Evolutionary conservation across 2,329 filamentous ascomycete genomes (phyloP).

Genomic region (Lecanicillium sp.): DNA sequence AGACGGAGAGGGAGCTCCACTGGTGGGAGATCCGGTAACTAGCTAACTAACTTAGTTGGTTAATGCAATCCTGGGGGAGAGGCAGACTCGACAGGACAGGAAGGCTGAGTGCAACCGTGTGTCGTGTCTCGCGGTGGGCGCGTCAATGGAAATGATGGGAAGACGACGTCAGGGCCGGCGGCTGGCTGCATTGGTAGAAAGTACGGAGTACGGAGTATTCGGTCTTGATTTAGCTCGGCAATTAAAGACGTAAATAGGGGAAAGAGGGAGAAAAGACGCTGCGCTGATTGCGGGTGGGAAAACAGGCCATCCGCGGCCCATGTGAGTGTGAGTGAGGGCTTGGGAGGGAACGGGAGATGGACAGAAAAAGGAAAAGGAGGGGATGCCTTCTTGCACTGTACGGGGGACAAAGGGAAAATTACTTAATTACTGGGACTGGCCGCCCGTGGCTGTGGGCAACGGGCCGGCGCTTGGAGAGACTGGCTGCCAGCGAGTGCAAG

Average conservation of each 20-base stretch:
- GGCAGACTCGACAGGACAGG: background rate
- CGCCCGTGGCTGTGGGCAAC: no score
- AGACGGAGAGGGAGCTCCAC: background rate
- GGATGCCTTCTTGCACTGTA: background rate
- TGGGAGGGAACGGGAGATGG: background rate
- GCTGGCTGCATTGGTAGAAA: no score
- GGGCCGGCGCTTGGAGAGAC: slow-evolving; percentile 10
- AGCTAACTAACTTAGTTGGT: no score
- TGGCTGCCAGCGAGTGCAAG: background rate
- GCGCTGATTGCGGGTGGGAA: background rate
- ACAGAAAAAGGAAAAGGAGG: background rate
- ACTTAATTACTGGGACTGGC: no score
- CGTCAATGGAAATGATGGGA: background rate
- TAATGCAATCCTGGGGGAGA: background rate
- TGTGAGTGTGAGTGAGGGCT: slow-evolving; percentile 5
- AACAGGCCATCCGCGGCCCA: slow-evolving; percentile 3
- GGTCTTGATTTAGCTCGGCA: no score
- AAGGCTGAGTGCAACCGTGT: background rate
- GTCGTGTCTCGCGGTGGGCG: background rate
- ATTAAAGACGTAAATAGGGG: no score
- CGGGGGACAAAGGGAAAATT: background rate
- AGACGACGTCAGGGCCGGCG: background rate
- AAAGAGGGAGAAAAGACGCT: background rate
- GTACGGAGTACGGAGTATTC: no score
- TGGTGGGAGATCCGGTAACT: no score